Evolutionary conservation across 2,329 filamentous ascomycete species (phyloP).

Genomic region (Aureobasidium vineae): DNA sequence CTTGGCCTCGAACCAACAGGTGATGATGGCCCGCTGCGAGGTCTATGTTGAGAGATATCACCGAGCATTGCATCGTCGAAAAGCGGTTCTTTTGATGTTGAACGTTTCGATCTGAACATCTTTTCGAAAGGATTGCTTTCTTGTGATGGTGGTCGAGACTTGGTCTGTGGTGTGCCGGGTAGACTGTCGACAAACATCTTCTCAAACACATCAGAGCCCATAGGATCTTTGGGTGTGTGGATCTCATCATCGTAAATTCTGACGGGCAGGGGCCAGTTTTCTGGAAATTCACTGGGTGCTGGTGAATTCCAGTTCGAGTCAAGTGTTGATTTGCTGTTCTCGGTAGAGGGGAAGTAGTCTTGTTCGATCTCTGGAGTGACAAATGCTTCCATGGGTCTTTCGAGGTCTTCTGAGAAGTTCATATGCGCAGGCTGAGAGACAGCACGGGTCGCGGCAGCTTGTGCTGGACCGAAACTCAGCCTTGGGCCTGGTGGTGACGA

Average conservation of each 20-base stretch:
- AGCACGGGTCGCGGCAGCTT: background rate
- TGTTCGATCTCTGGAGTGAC: conserved; percentile 20
- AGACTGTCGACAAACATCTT: conserved; percentile 38
- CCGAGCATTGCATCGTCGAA: conserved; percentile 13
- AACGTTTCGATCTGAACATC: conserved; percentile 8
- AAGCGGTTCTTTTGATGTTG: conserved; percentile 8
- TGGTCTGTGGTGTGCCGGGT: conserved; percentile 29
- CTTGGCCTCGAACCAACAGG: background rate
- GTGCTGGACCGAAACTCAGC: background rate
- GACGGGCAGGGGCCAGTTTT: conserved; percentile 27
- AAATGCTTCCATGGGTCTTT: conserved; percentile 10
- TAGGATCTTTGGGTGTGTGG: conserved; percentile 29
- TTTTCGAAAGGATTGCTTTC: conserved; percentile 25
- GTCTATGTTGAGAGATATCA: background rate
- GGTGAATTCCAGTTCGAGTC: conserved; percentile 22
- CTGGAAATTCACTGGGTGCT: conserved; percentile 14
- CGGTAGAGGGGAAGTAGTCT: conserved; percentile 15
- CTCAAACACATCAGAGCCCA: conserved; percentile 37
- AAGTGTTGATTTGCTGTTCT: conserved; percentile 21
- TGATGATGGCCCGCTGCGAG: conserved; percentile 7
- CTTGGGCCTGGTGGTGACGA: background rate
- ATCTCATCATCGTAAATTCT: conserved; percentile 25
- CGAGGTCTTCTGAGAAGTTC: background rate
- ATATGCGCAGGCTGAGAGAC: background rate
- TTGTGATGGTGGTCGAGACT: conserved; percentile 15